Evolutionary conservation across 306 rosid genomes (phyloP).

Genomic region (Sicyos baderoa): DNA sequence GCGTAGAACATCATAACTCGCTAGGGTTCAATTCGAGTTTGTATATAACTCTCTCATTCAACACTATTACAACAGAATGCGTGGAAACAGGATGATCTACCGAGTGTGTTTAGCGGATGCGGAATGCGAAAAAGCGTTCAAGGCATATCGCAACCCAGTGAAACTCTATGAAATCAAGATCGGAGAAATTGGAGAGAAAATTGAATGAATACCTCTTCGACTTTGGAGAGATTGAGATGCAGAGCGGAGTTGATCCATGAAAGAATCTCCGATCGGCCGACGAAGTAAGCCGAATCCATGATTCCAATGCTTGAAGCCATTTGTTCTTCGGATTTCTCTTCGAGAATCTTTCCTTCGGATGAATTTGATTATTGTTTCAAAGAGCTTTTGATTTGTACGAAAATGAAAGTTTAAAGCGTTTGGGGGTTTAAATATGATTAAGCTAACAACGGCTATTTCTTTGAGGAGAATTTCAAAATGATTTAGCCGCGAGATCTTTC

Average conservation of each 20-base stretch:
- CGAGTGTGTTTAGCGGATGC: too few relatives aligned
- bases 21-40: too few relatives aligned
- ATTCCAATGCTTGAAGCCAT: constrained; percentile 87
- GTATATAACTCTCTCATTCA: too few relatives aligned
- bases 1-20: too few relatives aligned
- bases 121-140: too few relatives aligned
- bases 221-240: constrained; percentile 79
- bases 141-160: too few relatives aligned
- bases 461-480: background rate
- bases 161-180: too few relatives aligned
- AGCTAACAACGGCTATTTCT: constrained; percentile 8
- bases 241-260: constrained; percentile 88
- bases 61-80: too few relatives aligned
- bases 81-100: too few relatives aligned
- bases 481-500: background rate
- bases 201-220: constrained; percentile 43
- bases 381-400: too few relatives aligned
- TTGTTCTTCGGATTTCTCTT: background rate
- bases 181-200: too few relatives aligned
- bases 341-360: background rate
- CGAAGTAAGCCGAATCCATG: constrained; percentile 93
- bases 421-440: background rate
- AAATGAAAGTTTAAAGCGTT: background rate
- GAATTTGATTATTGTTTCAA: background rate
- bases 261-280: constrained; percentile 85